A percentile compares a stretch with the other conserved stretches of the same genome.
Conservation (phyloP, 75 land plant species). For the Larix kaempferi region DNA sequence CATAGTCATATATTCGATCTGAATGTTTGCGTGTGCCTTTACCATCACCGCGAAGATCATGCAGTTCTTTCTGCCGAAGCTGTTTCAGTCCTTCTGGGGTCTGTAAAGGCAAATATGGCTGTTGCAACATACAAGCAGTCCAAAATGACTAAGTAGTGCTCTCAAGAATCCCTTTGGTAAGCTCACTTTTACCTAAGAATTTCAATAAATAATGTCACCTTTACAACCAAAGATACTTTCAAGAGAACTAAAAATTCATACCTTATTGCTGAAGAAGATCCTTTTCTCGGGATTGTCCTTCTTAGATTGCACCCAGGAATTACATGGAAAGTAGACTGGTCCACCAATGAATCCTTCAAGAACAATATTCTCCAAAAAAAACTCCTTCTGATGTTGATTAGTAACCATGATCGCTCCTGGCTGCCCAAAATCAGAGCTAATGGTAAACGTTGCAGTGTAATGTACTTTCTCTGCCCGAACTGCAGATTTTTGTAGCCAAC, state of each 20-base stretch:
- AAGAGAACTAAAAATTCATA: slow-evolving; percentile 9
- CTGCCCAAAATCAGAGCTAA: slow-evolving; percentile 63
- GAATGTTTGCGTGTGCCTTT: slow-evolving; percentile 56
- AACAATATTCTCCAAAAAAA: slow-evolving; percentile 69
- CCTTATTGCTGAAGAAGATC: slow-evolving; percentile 75
- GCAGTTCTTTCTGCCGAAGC: slow-evolving; percentile 59
- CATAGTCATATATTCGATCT: slow-evolving; percentile 81
- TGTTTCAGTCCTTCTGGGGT: slow-evolving; percentile 74
- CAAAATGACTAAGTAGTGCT: neutral
- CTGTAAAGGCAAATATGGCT: slow-evolving; percentile 74
- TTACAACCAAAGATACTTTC: neutral
- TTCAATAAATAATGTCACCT: neutral
- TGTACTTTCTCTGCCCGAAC: slow-evolving; percentile 37
- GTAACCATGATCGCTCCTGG: slow-evolving; percentile 81
- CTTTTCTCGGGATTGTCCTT: slow-evolving; percentile 48
- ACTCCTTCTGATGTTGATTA: slow-evolving; percentile 72
- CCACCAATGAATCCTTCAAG: slow-evolving; percentile 59
- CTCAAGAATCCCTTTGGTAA: neutral
- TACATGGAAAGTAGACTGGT: slow-evolving; percentile 61
- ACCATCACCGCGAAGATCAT: slow-evolving; percentile 67
- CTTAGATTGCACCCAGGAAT: slow-evolving; percentile 83
- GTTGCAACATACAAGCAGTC: slow-evolving; percentile 6
- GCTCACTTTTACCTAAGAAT: neutral
- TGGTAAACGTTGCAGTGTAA: slow-evolving; percentile 52
- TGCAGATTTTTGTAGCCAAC: slow-evolving; percentile 55